Evolutionary conservation across 2,329 filamentous ascomycete species (phyloP), one percentile per base, ranked within the genome.

Genomic region (Alternaria viburni): DNA sequence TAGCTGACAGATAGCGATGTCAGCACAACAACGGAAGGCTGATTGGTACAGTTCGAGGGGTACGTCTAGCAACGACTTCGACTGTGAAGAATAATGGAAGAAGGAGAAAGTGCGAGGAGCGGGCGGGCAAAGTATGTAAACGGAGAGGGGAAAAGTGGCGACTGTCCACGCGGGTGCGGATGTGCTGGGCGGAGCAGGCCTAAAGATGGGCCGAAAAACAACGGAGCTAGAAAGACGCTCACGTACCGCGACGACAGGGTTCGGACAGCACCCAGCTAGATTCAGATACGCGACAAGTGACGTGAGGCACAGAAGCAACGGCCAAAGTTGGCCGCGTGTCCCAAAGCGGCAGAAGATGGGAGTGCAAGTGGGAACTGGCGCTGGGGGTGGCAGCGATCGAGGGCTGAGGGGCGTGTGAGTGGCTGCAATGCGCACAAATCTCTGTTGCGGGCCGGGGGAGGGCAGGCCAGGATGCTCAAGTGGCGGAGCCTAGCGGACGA

Each of bases 131-230:
- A 55, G 51, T 58, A 67, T 58, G 56, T 59, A 60, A 55, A 60
- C 52, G 55, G 59, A 66, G 68, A 71, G 67, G 73, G 69, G 66
- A 66, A 65, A 62, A 61, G 73, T 71, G 71, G 74, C 72, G 64
- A 72, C 58, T 63, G 60, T 70, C 63, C 57, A 58, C 47, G 62
- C 59, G 64, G 64, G 66, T 64, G 65, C 59, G 67, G 59, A 65
- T 66, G 30, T 50, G 54, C 41, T 61, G 54, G 64, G 70, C 66
- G 68, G 68, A 71, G 71, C 66, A 69, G 69, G 66, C 65, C 63
- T 59, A 64, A 43, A 68, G 61, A 72, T 73, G 68, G 71, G 73
- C 72, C 73, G 74, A 73, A 65, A 54, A 66, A 61, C 23, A 67
- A 60, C 58, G 64, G 67, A 70, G 69, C 68, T 69, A 70, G 63